phyloP scores from a whole-genome alignment of 1,139 yeast species.

The Suhomyces atakaporum region DNA sequence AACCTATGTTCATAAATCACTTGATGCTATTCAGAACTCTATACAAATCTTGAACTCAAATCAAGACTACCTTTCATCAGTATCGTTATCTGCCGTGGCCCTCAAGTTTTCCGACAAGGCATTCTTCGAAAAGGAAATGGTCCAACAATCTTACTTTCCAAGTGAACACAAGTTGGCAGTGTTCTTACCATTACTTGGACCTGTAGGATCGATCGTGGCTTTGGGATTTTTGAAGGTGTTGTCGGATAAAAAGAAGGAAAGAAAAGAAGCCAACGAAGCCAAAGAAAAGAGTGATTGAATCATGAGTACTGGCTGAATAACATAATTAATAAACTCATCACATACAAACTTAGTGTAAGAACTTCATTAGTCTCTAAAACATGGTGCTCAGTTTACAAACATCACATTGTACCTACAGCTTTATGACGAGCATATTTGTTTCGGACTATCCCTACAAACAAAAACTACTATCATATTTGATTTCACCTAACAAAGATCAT shows the following conservation, averaged over 20 bases:
- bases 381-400: too few species aligned
- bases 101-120: slow-evolving; percentile 67
- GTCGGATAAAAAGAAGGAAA: slow-evolving; percentile 23
- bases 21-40: slow-evolving; percentile 37
- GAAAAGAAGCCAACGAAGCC: slow-evolving; percentile 11
- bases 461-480: too few species aligned
- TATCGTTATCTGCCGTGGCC: slow-evolving; percentile 56
- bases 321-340: too few species aligned
- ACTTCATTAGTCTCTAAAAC: too few species aligned
- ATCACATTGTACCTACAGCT: too few species aligned
- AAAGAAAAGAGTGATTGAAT: slow-evolving; percentile 5
- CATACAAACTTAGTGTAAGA: too few species aligned
- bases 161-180: slow-evolving; percentile 94
- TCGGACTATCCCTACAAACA: too few species aligned
- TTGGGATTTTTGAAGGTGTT: slow-evolving; percentile 52
- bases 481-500: too few species aligned
- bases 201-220: slow-evolving; percentile 67
- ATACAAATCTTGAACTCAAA: slow-evolving; percentile 28
- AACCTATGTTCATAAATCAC: slow-evolving; percentile 44
- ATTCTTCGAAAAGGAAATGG: slow-evolving; percentile 92
- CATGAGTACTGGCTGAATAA: too few species aligned
- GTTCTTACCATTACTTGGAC: slow-evolving; percentile 86
- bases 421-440: too few species aligned
- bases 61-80: slow-evolving; percentile 45
- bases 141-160: slow-evolving; percentile 91